Evolutionary conservation across 345 rosid species (phyloP).

Genomic region (Citrus sinensis): DVS_A1.0 CM039164.1:17028501-17029000

Average conservation of each 20-base stretch:
- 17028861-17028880: conserved; percentile 57
- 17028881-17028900: conserved; percentile 70
- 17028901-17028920: conserved; percentile 67
- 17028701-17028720: conserved; percentile 39
- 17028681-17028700: conserved; percentile 36
- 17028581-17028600: conserved; percentile 56
- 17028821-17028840: conserved; percentile 55
- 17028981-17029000: conserved; percentile 52
- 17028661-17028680: conserved; percentile 42
- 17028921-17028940: conserved; percentile 63
- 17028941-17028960: conserved; percentile 81
- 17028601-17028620: conserved; percentile 46
- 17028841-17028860: conserved; percentile 79
- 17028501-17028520: conserved; percentile 53
- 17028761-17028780: conserved; percentile 44
- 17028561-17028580: conserved; percentile 44
- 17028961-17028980: conserved; percentile 60
- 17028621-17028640: conserved; percentile 72
- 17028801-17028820: conserved; percentile 57
- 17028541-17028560: conserved; percentile 48
- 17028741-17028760: conserved; percentile 63
- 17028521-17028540: conserved; percentile 57
- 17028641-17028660: conserved; percentile 42
- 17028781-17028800: conserved; percentile 35
- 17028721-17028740: conserved; percentile 28